These are phyloP conservation scores for Colletotrichum agaves DNA, from an alignment of 2,329 filamentous ascomycete species.

Conservation along the genomic window DNA sequence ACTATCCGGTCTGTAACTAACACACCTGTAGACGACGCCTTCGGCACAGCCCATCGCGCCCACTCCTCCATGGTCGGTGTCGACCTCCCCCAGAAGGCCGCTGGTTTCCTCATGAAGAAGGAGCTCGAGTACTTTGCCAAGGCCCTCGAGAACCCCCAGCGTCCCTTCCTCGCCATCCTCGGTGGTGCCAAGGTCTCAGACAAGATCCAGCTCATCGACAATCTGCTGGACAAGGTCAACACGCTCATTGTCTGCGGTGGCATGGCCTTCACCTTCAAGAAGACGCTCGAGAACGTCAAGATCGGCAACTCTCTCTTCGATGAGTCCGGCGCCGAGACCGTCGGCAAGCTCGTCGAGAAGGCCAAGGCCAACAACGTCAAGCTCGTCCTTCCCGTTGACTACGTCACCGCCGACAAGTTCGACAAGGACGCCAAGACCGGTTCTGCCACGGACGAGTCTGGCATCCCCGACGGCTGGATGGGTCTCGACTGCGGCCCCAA, in stretches of 20 bases:
- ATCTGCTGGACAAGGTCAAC: constrained; percentile 97
- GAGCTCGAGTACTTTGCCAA: constrained; percentile 99
- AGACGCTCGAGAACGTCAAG: constrained; percentile 89
- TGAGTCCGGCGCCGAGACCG: constrained; percentile 92
- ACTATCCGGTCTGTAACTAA: constrained; percentile 36
- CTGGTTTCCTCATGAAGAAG: constrained; percentile 99
- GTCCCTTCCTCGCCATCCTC: constrained; percentile 98
- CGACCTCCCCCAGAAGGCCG: constrained; percentile 94
- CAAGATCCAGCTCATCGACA: constrained; percentile 99
- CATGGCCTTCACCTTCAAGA: constrained; percentile 99
- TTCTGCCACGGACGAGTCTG: constrained; percentile 84
- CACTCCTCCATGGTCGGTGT: constrained; percentile 99
- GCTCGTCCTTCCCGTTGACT: constrained; percentile 93
- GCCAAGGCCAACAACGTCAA: constrained; percentile 96
- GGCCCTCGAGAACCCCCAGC: constrained; percentile 91
- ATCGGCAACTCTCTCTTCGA: constrained; percentile 95
- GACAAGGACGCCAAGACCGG: constrained; percentile 83
- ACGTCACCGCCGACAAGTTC: constrained; percentile 97
- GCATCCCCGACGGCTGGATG: constrained; percentile 98
- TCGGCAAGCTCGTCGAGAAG: constrained; percentile 88
- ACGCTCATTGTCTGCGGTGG: constrained; percentile 95
- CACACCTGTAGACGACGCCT: constrained; percentile 81
- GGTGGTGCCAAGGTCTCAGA: constrained; percentile 98
- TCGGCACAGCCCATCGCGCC: constrained; percentile 96
- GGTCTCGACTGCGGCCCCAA: constrained; percentile 94